phyloP scores from a whole-genome alignment of 495 filamentous ascomycete species.

The Amniculicola lignicola region DNA sequence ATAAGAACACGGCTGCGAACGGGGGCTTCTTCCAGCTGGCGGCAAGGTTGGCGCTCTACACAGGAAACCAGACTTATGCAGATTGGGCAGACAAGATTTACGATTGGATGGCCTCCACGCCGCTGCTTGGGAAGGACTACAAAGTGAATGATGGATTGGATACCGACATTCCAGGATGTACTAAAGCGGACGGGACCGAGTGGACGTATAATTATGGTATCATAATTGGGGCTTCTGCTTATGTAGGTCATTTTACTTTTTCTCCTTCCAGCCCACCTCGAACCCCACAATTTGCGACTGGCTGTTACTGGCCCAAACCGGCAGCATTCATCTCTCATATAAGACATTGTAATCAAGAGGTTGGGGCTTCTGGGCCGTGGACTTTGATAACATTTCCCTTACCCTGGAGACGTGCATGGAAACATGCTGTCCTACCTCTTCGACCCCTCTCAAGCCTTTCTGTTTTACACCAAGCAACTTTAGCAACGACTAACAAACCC shows the following conservation, averaged over 20 bases:
- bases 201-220: conserved; percentile 63
- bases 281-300: too few species aligned
- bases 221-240: conserved; percentile 63
- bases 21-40: conserved; percentile 79
- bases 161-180: conserved; percentile 2
- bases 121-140: conserved; percentile 43
- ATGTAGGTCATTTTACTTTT: conserved; percentile 63
- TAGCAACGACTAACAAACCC: conserved; percentile 2
- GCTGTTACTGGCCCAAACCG: too few species aligned
- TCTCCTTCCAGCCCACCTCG: too few species aligned
- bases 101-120: conserved; percentile 64
- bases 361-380: too few species aligned
- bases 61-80: conserved; percentile 72
- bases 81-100: conserved; percentile 71
- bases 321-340: too few species aligned
- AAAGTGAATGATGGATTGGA: conserved; percentile 15
- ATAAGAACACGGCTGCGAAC: conserved; percentile 79
- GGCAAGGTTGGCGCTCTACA: conserved; percentile 71
- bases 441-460: conserved; percentile 25
- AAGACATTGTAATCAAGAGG: too few species aligned
- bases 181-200: conserved; percentile 8
- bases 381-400: too few species aligned
- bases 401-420: too few species aligned
- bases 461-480: background rate
- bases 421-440: background rate